Evolutionary conservation across 306 rosid species (phyloP).

Genomic region (Rubus idaeus): DNA sequence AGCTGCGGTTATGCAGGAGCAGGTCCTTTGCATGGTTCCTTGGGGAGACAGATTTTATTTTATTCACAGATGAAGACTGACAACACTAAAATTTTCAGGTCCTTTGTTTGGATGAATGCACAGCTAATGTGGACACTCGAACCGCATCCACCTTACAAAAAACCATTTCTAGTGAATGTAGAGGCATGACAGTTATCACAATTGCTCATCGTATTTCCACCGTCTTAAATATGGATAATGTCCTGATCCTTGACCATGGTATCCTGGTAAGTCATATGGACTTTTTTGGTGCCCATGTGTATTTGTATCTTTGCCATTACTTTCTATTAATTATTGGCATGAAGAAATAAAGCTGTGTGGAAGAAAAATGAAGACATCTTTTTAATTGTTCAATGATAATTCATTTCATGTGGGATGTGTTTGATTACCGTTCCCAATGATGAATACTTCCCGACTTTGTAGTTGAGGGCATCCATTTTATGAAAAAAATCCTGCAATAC

Average conservation of each 20-base stretch:
- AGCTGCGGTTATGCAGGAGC: neutral
- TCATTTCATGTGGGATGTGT: slow-evolving; percentile 1
- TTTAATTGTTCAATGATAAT: neutral
- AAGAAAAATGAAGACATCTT: neutral
- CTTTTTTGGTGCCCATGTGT: slow-evolving; percentile 3
- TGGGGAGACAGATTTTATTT: neutral
- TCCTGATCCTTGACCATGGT: slow-evolving; percentile 81
- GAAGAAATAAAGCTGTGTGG: neutral
- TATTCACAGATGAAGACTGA: slow-evolving; percentile 6
- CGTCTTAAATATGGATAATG: slow-evolving; percentile 69
- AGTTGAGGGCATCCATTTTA: neutral
- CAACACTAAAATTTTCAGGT: slow-evolving; percentile 46
- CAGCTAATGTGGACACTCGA: slow-evolving; percentile 81
- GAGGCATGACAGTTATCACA: slow-evolving; percentile 80
- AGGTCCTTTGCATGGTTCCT: neutral
- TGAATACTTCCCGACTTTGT: neutral
- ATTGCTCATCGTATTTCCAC: slow-evolving; percentile 97
- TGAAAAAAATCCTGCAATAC: neutral
- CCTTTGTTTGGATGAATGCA: slow-evolving; percentile 96
- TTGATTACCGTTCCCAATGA: neutral
- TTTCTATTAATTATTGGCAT: neutral
- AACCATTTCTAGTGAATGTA: slow-evolving; percentile 69
- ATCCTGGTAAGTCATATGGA: slow-evolving; percentile 53
- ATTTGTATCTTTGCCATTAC: neutral
- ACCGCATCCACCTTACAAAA: slow-evolving; percentile 81